Conservation (phyloP, 148 eudicot species). For the Chenopodium quinoa region DNA sequence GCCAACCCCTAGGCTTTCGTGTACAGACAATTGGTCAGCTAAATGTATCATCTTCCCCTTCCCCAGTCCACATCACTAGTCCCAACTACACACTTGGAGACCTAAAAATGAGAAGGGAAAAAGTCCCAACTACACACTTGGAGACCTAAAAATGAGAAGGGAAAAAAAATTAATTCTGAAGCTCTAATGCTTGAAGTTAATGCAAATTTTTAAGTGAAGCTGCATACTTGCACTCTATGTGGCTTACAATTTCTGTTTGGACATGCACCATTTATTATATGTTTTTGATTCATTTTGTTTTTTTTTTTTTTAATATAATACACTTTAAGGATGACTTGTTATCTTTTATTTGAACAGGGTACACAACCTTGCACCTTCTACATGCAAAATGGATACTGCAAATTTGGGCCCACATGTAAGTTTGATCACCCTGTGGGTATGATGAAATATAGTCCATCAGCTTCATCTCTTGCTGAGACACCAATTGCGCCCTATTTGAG, state of each 20-base stretch:
- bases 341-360: conserved; percentile 48
- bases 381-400: conserved; percentile 73
- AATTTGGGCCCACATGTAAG: conserved; percentile 77
- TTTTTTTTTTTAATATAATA: background rate
- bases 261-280: background rate
- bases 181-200: background rate
- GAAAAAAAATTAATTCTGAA: background rate
- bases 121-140: background rate
- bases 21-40: background rate
- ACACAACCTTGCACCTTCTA: conserved; percentile 73
- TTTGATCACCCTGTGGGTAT: conserved; percentile 79
- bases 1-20: background rate
- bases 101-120: too few relatives aligned
- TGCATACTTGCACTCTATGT: background rate
- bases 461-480: conserved; percentile 60
- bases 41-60: too few relatives aligned
- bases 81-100: background rate
- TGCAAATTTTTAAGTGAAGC: background rate
- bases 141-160: background rate
- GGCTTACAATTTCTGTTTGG: background rate
- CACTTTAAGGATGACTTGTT: conserved; percentile 3
- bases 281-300: background rate
- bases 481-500: conserved; percentile 57
- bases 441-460: conserved; percentile 60
- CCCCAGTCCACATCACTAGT: background rate